Base-by-base conservation (phyloP, 495 filamentous ascomycete species). In the Talaromyces adpressus region DNA sequence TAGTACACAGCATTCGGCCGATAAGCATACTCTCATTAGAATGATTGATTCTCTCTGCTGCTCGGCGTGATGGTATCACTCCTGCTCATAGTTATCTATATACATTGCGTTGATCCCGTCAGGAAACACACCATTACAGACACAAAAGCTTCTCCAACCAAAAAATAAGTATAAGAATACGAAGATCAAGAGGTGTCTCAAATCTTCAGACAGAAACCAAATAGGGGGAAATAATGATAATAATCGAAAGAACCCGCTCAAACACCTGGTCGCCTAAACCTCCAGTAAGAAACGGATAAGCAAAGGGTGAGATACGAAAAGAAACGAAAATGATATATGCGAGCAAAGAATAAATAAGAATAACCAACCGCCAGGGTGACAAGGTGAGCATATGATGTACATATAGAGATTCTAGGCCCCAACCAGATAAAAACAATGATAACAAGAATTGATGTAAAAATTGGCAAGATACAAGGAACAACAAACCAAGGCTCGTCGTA, bases 361-460 rank as follows among this genome's bases (percentile, higher is more conserved):
- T 34, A 23, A 58, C 30, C 27, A 36, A 58, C 56, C 56, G 6
- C 56, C 56, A 58, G 56, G 56, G 56, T 22, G 56, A 58, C 5
- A 29, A 53, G 14, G 27, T 56, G 52, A 22, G 52, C 30, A 58
- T 34, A 22, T 58, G 56, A 58, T 58, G 56, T 58, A 58, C 56
- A 58, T 32, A 29, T 36, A 58, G 20, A 9, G 25, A 58, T 58
- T 58, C 27, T 36, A 58, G 36, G 12, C 56, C 29, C 30, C 56
- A 58, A 58, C 30, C 56, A 58, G 29, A 14, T 7, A 36, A 36
- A 30, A 36, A n/a, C n/a, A 58, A 36, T 58, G 36, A 36, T 30
- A 4, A 32, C 56, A 58, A 36, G 52, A 25, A 27, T n/a, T 16
- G 29, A 57, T 16, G 29, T 4, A 36, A 18, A 32, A 32, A 32